Conservation (phyloP, 2,329 filamentous ascomycete genomes). For the Fusarium abutilonis region DNA sequence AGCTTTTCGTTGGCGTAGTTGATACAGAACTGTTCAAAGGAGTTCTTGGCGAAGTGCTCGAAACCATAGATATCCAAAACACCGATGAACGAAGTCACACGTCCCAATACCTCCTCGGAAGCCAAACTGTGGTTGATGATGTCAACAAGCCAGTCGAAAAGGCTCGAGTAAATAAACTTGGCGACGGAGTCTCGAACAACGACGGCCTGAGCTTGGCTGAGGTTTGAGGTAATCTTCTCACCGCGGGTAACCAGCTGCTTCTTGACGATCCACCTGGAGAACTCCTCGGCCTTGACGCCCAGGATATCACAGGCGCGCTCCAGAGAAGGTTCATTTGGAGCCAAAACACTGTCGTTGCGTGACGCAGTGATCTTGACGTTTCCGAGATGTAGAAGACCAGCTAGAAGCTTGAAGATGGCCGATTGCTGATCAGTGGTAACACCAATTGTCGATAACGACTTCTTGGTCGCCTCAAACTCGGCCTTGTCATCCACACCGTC, state of each 20-base stretch:
- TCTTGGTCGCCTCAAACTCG: constrained; percentile 89
- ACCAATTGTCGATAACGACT: constrained; percentile 88
- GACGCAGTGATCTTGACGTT: constrained; percentile 96
- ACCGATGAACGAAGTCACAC: constrained; percentile 91
- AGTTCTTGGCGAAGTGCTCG: constrained; percentile 99
- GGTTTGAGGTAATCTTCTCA: constrained; percentile 96
- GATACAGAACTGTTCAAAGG: constrained; percentile 99
- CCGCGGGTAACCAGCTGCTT: constrained; percentile 96
- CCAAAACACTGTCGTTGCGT: constrained; percentile 85
- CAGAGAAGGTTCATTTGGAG: constrained; percentile 82
- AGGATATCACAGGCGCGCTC: constrained; percentile 84
- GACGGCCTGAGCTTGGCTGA: constrained; percentile 90
- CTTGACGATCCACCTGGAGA: constrained; percentile 98
- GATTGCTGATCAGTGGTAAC: constrained; percentile 77
- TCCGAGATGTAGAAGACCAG: constrained; percentile 90
- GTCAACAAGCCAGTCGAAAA: constrained; percentile 99
- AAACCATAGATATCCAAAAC: constrained; percentile 99
- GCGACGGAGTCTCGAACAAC: constrained; percentile 97
- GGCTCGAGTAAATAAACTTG: constrained; percentile 97
- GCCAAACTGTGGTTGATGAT: constrained; percentile 92
- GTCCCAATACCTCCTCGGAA: constrained; percentile 83
- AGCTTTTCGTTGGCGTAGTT: constrained; percentile 99
- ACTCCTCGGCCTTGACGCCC: constrained; percentile 85
- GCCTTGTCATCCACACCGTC: constrained; percentile 95
- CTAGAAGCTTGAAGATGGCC: constrained; percentile 89